Conservation (phyloP, 2,329 filamentous ascomycete species). For the Graphilbum fragrans region DNA sequence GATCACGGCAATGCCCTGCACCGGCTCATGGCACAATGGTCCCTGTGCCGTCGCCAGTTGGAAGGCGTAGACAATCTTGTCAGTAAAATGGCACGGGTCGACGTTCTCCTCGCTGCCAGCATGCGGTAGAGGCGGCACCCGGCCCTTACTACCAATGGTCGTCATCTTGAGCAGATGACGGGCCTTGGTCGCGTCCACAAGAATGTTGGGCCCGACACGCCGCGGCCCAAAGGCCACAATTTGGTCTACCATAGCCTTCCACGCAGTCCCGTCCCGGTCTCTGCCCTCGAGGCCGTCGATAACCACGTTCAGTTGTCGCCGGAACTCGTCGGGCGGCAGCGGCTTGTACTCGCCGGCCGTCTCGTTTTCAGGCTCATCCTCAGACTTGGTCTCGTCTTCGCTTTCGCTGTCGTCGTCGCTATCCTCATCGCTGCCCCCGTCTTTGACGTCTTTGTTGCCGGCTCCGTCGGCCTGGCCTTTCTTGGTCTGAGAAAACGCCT, state of each 20-base stretch:
- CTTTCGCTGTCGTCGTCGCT: slow-evolving; percentile 22
- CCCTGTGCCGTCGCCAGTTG: slow-evolving; percentile 84
- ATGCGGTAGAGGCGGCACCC: slow-evolving; percentile 20
- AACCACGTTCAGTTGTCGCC: slow-evolving; percentile 52
- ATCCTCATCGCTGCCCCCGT: neutral
- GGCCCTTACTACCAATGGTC: slow-evolving; percentile 17
- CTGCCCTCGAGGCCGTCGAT: slow-evolving; percentile 59
- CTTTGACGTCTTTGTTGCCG: slow-evolving; percentile 12
- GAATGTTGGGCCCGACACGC: slow-evolving; percentile 73
- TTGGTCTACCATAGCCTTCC: slow-evolving; percentile 64
- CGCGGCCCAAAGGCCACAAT: slow-evolving; percentile 87
- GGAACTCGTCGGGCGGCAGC: slow-evolving; percentile 66
- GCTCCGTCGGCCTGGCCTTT: slow-evolving; percentile 3
- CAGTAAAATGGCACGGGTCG: slow-evolving; percentile 58
- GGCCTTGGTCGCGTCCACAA: slow-evolving; percentile 70
- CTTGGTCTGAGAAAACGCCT: slow-evolving; percentile 21
- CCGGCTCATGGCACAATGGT: slow-evolving; percentile 81
- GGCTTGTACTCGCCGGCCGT: slow-evolving; percentile 44
- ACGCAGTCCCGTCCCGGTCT: slow-evolving; percentile 44
- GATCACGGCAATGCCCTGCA: slow-evolving; percentile 86
- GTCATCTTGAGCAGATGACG: slow-evolving; percentile 57
- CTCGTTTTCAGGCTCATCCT: slow-evolving; percentile 28
- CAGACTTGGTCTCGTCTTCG: slow-evolving; percentile 25
- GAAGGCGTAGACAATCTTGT: slow-evolving; percentile 90
- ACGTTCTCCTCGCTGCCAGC: slow-evolving; percentile 36